Evolutionary conservation across 169 alveolate genomes (phyloP).

Genomic region (Eimeria tenella): DNA sequence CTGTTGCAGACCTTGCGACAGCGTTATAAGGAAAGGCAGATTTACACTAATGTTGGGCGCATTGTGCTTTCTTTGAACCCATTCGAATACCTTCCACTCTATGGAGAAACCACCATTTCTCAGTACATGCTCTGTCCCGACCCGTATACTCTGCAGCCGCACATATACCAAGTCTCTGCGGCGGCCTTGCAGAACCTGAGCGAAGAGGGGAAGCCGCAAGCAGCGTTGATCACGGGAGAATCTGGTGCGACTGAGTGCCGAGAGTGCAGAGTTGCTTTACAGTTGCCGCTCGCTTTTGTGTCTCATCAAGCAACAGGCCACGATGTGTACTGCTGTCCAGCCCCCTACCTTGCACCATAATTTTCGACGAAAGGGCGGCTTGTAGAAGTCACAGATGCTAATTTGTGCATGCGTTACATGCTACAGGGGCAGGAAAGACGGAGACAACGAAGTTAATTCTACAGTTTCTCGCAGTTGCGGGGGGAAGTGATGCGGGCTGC

Average conservation of each 20-base stretch:
- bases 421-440: conserved; percentile 98
- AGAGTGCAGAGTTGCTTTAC: too few species aligned
- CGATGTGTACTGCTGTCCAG: too few species aligned
- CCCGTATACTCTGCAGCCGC: conserved; percentile 90
- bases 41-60: conserved; percentile 92
- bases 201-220: conserved; percentile 85
- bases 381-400: too few species aligned
- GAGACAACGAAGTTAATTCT: conserved; percentile 93
- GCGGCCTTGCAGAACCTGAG: conserved; percentile 93
- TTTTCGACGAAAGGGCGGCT: too few species aligned
- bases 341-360: too few species aligned
- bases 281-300: too few species aligned
- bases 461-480: conserved; percentile 94
- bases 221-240: conserved; percentile 98
- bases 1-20: conserved; percentile 88
- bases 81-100: conserved; percentile 81
- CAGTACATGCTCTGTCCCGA: conserved; percentile 10
- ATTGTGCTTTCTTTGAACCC: conserved; percentile 93
- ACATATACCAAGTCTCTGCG: conserved; percentile 95
- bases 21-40: conserved; percentile 85
- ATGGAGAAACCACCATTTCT: conserved; percentile 9
- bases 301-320: too few species aligned
- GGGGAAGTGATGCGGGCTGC: conserved; percentile 6
- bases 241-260: conserved; percentile 78
- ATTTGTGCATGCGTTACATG: not conserved